Conservation (phyloP, 169 alveolate species). For the Eimeria acervulina region DNA sequence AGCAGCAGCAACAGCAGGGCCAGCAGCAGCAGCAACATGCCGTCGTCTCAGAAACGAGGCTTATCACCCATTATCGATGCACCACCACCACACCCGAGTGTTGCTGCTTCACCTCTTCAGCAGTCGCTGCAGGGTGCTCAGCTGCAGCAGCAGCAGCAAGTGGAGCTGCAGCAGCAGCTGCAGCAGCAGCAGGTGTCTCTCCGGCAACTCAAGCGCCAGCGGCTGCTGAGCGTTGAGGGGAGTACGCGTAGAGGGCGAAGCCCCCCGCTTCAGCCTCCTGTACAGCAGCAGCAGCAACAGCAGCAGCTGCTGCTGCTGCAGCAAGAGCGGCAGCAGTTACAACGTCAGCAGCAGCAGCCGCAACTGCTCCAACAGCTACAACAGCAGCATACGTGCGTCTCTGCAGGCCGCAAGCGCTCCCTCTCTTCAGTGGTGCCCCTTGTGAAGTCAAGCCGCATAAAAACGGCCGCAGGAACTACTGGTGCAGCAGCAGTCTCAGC, state of each 20-base stretch:
- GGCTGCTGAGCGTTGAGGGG: constrained; percentile 33
- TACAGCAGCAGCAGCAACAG: constrained; percentile 5
- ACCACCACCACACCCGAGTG: constrained; percentile 1
- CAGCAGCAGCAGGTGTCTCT: constrained; percentile 24
- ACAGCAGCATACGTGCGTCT: constrained; percentile 21
- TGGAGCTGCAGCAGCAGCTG: constrained; percentile 45
- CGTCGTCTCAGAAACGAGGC: constrained; percentile 59
- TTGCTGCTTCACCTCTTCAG: constrained; percentile 36
- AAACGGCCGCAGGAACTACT: constrained; percentile 13
- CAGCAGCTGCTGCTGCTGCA: background rate
- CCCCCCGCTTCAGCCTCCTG: constrained; percentile 16
- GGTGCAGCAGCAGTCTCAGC: background rate
- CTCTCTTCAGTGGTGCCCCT: background rate
- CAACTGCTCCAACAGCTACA: background rate
- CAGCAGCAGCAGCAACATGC: constrained; percentile 56
- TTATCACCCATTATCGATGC: constrained; percentile 37
- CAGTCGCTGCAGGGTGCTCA: background rate
- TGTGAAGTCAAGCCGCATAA: constrained; percentile 22
- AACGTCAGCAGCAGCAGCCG: background rate
- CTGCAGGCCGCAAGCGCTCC: constrained; percentile 23
- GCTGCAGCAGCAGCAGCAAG: constrained; percentile 48
- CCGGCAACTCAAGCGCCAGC: constrained; percentile 65
- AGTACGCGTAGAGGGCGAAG: background rate
- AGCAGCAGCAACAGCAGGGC: constrained; percentile 27
- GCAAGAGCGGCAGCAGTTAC: background rate